These are phyloP conservation scores for Domatiomyces catenatus DNA, from an alignment of 2,329 filamentous ascomycete genomes.

Conservation along the genomic window DNA sequence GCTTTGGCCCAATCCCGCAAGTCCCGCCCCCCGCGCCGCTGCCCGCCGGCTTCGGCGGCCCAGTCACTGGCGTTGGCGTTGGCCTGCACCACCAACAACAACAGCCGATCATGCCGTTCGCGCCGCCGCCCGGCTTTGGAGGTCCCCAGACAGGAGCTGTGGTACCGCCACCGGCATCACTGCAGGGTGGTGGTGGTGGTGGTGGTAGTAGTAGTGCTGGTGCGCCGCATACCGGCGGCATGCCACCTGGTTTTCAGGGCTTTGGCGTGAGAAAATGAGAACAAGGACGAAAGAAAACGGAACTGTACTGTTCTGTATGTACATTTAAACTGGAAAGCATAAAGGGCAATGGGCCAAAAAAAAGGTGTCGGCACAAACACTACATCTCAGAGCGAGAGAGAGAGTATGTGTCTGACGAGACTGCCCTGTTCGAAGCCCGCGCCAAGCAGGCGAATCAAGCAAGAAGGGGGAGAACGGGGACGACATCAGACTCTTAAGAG, in stretches of 20 bases:
- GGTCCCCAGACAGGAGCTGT: slow-evolving; percentile 9
- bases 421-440: no score
- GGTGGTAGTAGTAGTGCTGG: no score
- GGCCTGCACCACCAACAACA: slow-evolving; percentile 22
- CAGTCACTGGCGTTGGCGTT: slow-evolving; percentile 14
- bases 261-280: slow-evolving; percentile 8
- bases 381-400: no score
- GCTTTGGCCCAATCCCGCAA: slow-evolving; percentile 21
- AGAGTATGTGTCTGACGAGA: no score
- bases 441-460: not conserved
- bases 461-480: not conserved
- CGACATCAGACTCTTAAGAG: no score
- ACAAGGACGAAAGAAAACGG: no score
- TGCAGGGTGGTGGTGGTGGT: slow-evolving; percentile 17
- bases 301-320: not conserved
- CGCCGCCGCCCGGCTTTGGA: slow-evolving; percentile 33
- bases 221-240: no score
- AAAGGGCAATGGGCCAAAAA: no score
- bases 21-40: not conserved
- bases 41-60: slow-evolving; percentile 25
- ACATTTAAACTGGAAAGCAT: no score
- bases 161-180: slow-evolving; percentile 16
- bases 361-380: no score
- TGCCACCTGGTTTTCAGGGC: slow-evolving; percentile 29
- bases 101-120: slow-evolving; percentile 29